phyloP scores from a whole-genome alignment of 1,284 basidiomycete genomes.

The Bjerkandera adusta region DNA sequence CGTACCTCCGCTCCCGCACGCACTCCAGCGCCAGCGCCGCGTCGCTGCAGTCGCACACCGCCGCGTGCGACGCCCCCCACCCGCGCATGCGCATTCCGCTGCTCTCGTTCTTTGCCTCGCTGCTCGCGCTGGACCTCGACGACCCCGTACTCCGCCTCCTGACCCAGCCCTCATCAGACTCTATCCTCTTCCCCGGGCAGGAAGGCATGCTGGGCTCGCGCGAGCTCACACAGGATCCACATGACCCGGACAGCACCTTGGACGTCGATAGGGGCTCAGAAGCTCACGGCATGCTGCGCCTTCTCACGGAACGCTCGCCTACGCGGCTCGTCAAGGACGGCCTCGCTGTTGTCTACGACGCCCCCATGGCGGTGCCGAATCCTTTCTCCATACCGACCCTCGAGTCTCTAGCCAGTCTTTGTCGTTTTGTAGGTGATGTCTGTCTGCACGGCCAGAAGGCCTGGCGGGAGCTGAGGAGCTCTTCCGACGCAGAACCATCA shows the following conservation, averaged over 20 bases:
- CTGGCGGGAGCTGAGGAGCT: constrained; percentile 9
- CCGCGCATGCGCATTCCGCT: constrained; percentile 31
- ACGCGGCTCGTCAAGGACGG: constrained; percentile 10
- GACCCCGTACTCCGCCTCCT: constrained; percentile 33
- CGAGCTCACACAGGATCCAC: not conserved
- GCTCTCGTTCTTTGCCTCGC: constrained; percentile 30
- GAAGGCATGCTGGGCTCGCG: constrained; percentile 4
- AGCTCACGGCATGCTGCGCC: constrained; percentile 13
- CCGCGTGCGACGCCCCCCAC: constrained; percentile 19
- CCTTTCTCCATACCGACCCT: constrained; percentile 9
- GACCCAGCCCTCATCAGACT: constrained; percentile 27
- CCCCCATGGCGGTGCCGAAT: not conserved
- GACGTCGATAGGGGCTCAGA: not conserved
- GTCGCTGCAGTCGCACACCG: constrained; percentile 9
- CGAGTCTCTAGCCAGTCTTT: constrained; percentile 9
- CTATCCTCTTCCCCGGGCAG: constrained; percentile 33
- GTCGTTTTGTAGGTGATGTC: constrained; percentile 11
- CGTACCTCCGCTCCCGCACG: constrained; percentile 19
- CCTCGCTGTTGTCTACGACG: constrained; percentile 8
- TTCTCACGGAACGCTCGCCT: constrained; percentile 9
- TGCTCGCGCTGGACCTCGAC: constrained; percentile 34
- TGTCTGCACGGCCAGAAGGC: constrained; percentile 13
- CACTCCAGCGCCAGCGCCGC: constrained; percentile 18
- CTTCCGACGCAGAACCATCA: not conserved
- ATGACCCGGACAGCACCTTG: not conserved